Evolutionary conservation across 2,329 filamentous ascomycete species (phyloP).

Genomic region (Fusarium burgessii): DNA sequence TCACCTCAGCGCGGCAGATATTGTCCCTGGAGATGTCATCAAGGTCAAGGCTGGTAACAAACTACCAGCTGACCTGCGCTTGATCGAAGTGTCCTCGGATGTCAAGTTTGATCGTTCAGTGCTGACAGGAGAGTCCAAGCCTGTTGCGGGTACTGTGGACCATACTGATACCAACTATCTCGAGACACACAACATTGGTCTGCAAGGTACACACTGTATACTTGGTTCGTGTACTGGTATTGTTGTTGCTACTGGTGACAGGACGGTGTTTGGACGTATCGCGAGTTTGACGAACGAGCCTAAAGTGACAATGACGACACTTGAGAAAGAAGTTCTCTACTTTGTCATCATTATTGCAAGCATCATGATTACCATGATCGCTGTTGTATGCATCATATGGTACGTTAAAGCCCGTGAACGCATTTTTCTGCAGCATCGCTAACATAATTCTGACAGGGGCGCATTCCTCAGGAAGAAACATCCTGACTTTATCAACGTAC

Average conservation of each 20-base stretch:
- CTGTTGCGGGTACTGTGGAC: neutral
- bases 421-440: rapidly evolving
- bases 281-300: conserved; percentile 78
- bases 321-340: conserved; percentile 78
- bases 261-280: conserved; percentile 81
- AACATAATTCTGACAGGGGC: conserved; percentile 59
- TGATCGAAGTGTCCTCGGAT: conserved; percentile 3
- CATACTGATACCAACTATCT: conserved; percentile 17
- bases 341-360: conserved; percentile 80
- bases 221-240: conserved; percentile 74
- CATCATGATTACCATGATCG: conserved; percentile 74
- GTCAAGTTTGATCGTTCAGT: conserved; percentile 10
- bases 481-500: conserved; percentile 78
- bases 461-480: conserved; percentile 75
- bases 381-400: conserved; percentile 66
- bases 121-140: conserved; percentile 9
- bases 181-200: conserved; percentile 79
- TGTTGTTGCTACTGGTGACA: conserved; percentile 78
- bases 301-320: conserved; percentile 73
- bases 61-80: conserved; percentile 5
- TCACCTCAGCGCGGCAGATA: neutral
- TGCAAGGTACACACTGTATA: conserved; percentile 84
- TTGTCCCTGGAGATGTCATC: conserved; percentile 5
- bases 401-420: conserved; percentile 49
- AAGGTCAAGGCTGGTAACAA: conserved; percentile 9